These are phyloP conservation scores for Kazachstania martiniae DNA, from an alignment of 805 yeast species.

Conservation along the genomic window DNA sequence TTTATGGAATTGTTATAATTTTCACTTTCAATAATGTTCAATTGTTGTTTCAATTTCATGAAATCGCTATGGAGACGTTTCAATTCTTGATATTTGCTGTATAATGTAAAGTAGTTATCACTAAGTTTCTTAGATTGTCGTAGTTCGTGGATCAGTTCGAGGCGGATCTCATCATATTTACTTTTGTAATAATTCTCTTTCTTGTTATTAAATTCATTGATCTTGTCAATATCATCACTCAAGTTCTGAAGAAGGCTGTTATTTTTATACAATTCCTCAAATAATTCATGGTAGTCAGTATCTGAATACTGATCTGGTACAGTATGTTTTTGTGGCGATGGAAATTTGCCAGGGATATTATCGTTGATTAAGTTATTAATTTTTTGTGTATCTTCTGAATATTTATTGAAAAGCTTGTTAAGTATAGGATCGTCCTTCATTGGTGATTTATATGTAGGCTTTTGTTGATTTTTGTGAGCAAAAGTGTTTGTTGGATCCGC, in stretches of 20 bases:
- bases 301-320: background rate
- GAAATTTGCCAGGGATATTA: constrained; percentile 24
- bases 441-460: constrained; percentile 10
- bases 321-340: constrained; percentile 14
- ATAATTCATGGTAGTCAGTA: background rate
- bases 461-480: constrained; percentile 6
- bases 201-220: constrained; percentile 20
- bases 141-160: constrained; percentile 27
- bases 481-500: constrained; percentile 21
- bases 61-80: constrained; percentile 7
- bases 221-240: constrained; percentile 12
- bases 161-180: constrained; percentile 19
- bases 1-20: too few species aligned
- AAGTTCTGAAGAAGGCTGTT: constrained; percentile 6
- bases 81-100: constrained; percentile 24
- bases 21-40: background rate
- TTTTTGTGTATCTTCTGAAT: background rate
- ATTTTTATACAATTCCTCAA: background rate
- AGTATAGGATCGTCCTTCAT: constrained; percentile 16
- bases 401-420: constrained; percentile 13
- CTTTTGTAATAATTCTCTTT: constrained; percentile 8
- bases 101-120: constrained; percentile 28
- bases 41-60: too few species aligned
- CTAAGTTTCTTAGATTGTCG: constrained; percentile 26
- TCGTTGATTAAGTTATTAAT: background rate